Evolutionary conservation across 305 asterid species (phyloP).

Genomic region (Solanum hybrid): DNA sequence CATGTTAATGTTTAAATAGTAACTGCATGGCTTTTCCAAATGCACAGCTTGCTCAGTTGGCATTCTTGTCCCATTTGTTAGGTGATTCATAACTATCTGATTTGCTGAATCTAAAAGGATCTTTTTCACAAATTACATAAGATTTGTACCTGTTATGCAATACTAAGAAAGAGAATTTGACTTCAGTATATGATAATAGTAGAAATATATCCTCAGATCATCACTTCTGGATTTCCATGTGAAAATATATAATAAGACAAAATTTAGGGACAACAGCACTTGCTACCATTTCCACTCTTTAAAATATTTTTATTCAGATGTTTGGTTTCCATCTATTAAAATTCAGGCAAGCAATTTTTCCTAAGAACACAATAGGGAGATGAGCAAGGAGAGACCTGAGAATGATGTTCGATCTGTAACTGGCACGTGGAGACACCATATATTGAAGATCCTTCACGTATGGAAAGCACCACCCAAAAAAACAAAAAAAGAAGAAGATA

Average conservation of each 20-base stretch:
- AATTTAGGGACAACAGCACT: background rate
- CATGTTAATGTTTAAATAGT: background rate
- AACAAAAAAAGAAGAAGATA: background rate
- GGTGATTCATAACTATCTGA: background rate
- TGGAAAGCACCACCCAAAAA: background rate
- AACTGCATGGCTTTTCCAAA: background rate
- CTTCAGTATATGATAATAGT: background rate
- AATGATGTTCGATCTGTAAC: conserved; percentile 54
- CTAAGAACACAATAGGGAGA: background rate
- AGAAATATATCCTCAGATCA: background rate
- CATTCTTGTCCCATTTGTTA: background rate
- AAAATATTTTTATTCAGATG: background rate
- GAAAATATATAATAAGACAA: background rate
- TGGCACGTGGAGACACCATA: conserved; percentile 89
- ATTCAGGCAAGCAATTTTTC: background rate
- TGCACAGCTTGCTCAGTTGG: background rate
- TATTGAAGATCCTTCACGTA: conserved; percentile 51
- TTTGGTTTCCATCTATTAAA: background rate
- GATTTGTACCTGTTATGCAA: background rate
- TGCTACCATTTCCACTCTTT: background rate
- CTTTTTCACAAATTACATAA: background rate
- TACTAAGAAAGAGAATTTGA: background rate
- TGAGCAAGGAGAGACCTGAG: conserved; percentile 32
- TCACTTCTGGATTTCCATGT: background rate
- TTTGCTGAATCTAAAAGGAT: background rate